Evolutionary conservation across 2,329 filamentous ascomycete species (phyloP).

Genomic region (Phialophora macrospora): DNA sequence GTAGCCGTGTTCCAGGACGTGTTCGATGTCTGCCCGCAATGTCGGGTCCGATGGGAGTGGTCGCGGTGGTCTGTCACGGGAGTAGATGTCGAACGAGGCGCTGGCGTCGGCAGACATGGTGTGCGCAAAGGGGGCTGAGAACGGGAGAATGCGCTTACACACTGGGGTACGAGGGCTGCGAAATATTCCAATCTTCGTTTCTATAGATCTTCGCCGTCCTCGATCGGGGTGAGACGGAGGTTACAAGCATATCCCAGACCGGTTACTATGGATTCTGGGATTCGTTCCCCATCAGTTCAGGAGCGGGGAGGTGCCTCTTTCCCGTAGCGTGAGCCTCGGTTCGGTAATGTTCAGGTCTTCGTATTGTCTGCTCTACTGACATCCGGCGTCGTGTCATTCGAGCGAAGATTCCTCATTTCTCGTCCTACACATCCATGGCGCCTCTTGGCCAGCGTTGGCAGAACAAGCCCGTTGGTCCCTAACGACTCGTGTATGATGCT

Average conservation of each 20-base stretch:
- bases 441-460: no score
- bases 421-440: no score
- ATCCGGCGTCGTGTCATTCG: no score
- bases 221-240: not conserved
- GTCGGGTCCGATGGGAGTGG: slow-evolving; percentile 36
- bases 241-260: no score
- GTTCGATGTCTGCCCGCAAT: slow-evolving; percentile 40
- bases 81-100: slow-evolving; percentile 27
- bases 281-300: not conserved
- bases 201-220: not conserved
- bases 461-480: no score
- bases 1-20: slow-evolving; percentile 46
- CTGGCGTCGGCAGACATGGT: not conserved
- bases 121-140: not conserved
- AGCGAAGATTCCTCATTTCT: no score
- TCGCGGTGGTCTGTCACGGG: slow-evolving; percentile 8
- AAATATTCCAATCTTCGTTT: not conserved
- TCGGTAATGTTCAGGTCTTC: no score
- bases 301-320: not conserved
- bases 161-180: no score
- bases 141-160: not conserved
- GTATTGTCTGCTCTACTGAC: no score
- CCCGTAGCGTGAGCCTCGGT: no score
- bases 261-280: no score
- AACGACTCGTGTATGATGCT: no score